phyloP scores from a whole-genome alignment of 768 basidiomycete genomes.

The Fibroporia radiculosa region DNA sequence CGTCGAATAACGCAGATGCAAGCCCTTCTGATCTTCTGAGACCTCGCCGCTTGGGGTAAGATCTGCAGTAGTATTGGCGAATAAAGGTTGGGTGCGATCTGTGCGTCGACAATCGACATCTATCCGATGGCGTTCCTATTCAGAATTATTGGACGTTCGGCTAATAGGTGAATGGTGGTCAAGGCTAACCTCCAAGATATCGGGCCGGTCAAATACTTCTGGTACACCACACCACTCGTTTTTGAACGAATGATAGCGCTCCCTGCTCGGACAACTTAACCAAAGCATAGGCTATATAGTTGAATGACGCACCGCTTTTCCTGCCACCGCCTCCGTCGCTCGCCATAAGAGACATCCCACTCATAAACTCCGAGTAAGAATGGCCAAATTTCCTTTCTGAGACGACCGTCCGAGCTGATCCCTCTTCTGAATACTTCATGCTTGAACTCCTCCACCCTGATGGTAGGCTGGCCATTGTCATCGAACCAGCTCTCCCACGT shows the following conservation, averaged over 20 bases:
- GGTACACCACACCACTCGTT: constrained; percentile 77
- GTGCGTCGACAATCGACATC: constrained; percentile 97
- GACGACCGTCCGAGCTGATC: constrained; percentile 39
- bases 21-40: constrained; percentile 52
- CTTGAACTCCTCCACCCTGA: constrained; percentile 62
- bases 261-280: constrained; percentile 30
- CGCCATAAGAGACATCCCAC: constrained; percentile 64
- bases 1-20: constrained; percentile 51
- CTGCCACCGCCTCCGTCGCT: constrained; percentile 56
- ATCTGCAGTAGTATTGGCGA: constrained; percentile 36
- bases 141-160: too few species aligned
- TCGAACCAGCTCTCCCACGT: constrained; percentile 78
- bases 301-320: constrained; percentile 42
- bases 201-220: constrained; percentile 73
- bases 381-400: constrained; percentile 82
- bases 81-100: constrained; percentile 89
- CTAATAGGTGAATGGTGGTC: background rate
- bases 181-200: constrained; percentile 65
- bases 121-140: constrained; percentile 81
- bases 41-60: constrained; percentile 29
- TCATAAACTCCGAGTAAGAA: constrained; percentile 78
- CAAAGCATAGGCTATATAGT: background rate
- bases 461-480: constrained; percentile 56
- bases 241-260: constrained; percentile 65
- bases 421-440: constrained; percentile 77